Evolutionary conservation across 2,329 filamentous ascomycete species (phyloP).

Genomic region (Alternaria consortialis): DNA sequence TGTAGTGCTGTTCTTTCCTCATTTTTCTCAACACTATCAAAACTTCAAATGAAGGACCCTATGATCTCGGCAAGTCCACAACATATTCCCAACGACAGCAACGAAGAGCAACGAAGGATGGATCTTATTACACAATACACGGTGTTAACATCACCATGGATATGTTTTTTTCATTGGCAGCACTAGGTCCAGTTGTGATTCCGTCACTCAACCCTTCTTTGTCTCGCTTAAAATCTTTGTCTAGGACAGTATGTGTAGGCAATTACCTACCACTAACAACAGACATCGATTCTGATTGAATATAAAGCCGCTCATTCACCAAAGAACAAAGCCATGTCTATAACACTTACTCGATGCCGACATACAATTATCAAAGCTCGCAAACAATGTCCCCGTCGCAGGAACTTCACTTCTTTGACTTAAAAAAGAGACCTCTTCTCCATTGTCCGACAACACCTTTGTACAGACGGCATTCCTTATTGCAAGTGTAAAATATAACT

Average conservation of each 20-base stretch:
- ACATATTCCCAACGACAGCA: background rate
- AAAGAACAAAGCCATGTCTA: background rate
- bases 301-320: background rate
- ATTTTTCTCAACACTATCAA: too few relatives aligned
- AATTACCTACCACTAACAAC: too few relatives aligned
- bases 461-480: background rate
- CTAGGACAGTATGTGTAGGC: background rate
- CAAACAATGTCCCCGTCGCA: background rate
- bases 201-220: background rate
- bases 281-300: background rate
- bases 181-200: background rate
- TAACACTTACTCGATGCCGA: background rate
- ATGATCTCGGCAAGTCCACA: too few relatives aligned
- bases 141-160: background rate
- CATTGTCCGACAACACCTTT: background rate
- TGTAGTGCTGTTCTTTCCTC: too few relatives aligned
- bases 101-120: background rate
- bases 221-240: background rate
- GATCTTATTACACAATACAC: background rate
- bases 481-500: background rate
- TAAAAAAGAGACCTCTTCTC: background rate
- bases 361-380: background rate
- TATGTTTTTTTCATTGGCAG: background rate
- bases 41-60: too few relatives aligned
- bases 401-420: background rate